These are phyloP conservation scores for Suhomyces pyralidae DNA, from an alignment of 805 yeast species.

Conservation along the genomic window DNA sequence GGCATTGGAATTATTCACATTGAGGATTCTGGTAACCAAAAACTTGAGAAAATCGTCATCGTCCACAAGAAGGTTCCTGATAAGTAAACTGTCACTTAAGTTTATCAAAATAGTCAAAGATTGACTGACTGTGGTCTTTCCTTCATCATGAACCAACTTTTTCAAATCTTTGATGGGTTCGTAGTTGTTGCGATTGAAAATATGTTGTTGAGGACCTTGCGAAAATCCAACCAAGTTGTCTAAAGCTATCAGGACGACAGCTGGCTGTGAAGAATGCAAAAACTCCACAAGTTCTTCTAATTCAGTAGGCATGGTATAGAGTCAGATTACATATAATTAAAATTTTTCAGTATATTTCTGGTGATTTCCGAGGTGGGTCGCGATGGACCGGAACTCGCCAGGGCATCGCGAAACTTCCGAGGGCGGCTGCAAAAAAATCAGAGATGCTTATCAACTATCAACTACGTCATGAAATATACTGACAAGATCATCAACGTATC, in stretches of 20 bases:
- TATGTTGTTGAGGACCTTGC: constrained; percentile 59
- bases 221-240: constrained; percentile 82
- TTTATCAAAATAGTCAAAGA: constrained; percentile 81
- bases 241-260: constrained; percentile 78
- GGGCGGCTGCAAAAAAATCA: neutral
- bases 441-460: neutral
- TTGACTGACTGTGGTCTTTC: constrained; percentile 55
- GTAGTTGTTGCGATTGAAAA: constrained; percentile 69
- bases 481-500: neutral
- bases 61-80: constrained; percentile 62
- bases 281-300: constrained; percentile 65
- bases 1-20: constrained; percentile 60
- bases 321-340: neutral
- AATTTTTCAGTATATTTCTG: neutral
- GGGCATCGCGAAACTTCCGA: neutral
- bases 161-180: constrained; percentile 73
- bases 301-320: constrained; percentile 36
- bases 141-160: constrained; percentile 50
- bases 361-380: neutral
- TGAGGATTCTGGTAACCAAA: constrained; percentile 49
- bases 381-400: neutral
- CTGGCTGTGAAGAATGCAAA: constrained; percentile 76
- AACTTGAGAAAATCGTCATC: constrained; percentile 56
- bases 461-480: neutral
- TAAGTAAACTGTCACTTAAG: constrained; percentile 64